Evolutionary conservation across 208 protist species (phyloP).

Genomic region (Trypanosoma melophagium): DNA sequence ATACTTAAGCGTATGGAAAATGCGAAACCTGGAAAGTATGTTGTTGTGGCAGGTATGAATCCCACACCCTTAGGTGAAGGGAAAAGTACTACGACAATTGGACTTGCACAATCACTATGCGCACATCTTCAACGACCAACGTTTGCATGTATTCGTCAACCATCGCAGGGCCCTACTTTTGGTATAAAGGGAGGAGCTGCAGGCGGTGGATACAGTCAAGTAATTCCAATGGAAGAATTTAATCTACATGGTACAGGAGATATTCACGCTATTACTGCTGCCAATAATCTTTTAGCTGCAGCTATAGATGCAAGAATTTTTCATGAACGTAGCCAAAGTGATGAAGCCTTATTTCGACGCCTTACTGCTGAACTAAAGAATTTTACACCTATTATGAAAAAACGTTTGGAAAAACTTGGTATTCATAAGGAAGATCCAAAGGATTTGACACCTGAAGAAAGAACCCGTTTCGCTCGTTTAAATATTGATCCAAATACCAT

Average conservation of each 20-base stretch:
- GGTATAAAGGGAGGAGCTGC: constrained; percentile 97
- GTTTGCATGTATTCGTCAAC: constrained; percentile 97
- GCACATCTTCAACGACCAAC: constrained; percentile 92
- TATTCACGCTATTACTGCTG: constrained; percentile 98
- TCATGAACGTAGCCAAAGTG: constrained; percentile 94
- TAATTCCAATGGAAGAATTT: constrained; percentile 98
- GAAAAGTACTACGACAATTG: constrained; percentile 98
- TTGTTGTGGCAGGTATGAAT: constrained; percentile 95
- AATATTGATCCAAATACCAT: constrained; percentile 96
- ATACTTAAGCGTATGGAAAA: constrained; percentile 87
- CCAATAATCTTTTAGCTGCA: constrained; percentile 96
- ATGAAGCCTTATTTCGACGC: constrained; percentile 86
- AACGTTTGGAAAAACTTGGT: constrained; percentile 89
- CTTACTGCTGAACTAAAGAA: constrained; percentile 68
- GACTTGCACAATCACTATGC: constrained; percentile 95
- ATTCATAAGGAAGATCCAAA: constrained; percentile 92
- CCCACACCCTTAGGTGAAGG: constrained; percentile 95
- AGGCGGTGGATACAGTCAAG: constrained; percentile 97
- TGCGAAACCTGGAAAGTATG: constrained; percentile 91
- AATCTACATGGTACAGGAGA: constrained; percentile 98
- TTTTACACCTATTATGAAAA: constrained; percentile 92
- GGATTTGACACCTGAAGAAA: constrained; percentile 89
- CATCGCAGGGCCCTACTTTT: constrained; percentile 96
- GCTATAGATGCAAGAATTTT: constrained; percentile 97
- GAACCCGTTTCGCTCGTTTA: constrained; percentile 91